Evolutionary conservation across 2,329 filamentous ascomycete species (phyloP).

Genomic region (Tolypocladium nubicola): DNA sequence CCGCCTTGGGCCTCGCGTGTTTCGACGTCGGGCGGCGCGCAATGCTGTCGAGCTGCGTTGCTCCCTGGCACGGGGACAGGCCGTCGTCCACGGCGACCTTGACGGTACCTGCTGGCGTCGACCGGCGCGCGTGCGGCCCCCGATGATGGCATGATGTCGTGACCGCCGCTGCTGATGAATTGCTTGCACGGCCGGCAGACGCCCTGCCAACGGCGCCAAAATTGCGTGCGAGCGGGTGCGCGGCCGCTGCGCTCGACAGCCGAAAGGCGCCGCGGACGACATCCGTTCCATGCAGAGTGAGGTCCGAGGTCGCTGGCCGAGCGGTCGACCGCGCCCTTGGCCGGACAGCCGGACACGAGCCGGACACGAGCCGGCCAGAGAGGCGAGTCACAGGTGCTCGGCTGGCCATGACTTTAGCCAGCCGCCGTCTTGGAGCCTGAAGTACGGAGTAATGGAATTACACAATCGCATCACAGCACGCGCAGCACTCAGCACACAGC

Average conservation of each 20-base stretch:
- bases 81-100: no score
- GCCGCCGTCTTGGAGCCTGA: no score
- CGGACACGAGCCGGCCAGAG: background rate
- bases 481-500: no score
- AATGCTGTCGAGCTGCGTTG: no score
- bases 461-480: background rate
- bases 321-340: background rate
- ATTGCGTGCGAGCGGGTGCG: background rate
- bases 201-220: background rate
- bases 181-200: background rate
- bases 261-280: background rate
- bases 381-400: no score
- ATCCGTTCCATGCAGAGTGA: background rate
- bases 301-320: background rate
- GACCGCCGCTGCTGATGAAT: background rate
- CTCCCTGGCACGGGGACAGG: no score
- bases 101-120: no score
- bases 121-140: background rate
- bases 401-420: no score
- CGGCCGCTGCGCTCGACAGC: background rate
- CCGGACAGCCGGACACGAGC: background rate
- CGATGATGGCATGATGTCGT: background rate
- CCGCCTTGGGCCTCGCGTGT: background rate
- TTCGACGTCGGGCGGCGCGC: background rate
- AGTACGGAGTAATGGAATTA: background rate